Percentiles rank a stretch among this genome's conserved stretches.
Conservation (phyloP, 2,329 filamentous ascomycete genomes). For the Hypoxylon sp. region DNA sequence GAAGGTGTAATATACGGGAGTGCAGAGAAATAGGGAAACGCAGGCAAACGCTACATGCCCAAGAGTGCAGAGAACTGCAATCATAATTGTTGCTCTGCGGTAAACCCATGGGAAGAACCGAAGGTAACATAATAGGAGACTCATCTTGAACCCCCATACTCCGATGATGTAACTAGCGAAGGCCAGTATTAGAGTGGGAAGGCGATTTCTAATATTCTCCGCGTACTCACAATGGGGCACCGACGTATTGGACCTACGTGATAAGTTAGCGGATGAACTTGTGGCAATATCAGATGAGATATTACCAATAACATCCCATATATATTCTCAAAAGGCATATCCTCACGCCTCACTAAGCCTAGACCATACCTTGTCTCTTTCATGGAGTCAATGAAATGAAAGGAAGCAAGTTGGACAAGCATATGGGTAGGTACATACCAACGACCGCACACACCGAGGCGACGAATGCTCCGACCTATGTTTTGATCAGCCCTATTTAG, state of each 20-base stretch:
- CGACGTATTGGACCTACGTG: background rate
- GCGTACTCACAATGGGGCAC: background rate
- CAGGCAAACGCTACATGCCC: background rate
- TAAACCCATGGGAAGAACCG: background rate
- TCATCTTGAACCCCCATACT: conserved; percentile 1
- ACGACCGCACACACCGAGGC: background rate
- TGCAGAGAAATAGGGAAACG: background rate
- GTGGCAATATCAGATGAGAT: background rate
- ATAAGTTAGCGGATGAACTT: background rate
- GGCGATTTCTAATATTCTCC: background rate
- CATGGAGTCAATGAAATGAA: background rate
- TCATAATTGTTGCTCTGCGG: background rate
- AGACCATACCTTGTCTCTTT: background rate
- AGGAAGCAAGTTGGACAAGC: background rate
- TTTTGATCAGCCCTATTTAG: background rate
- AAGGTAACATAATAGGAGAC: background rate
- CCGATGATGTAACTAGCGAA: background rate
- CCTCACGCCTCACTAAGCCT: background rate
- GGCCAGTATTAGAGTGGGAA: background rate
- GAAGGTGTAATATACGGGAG: background rate
- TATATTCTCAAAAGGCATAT: background rate
- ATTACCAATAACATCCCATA: background rate
- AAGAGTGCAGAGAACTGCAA: background rate
- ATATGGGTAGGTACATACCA: background rate
- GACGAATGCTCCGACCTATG: background rate